A percentile compares a stretch with the other conserved stretches of the same genome.
Evolutionary conservation across 73 alveolate species (phyloP).

Genomic region (Stentor coeruleus): DNA sequence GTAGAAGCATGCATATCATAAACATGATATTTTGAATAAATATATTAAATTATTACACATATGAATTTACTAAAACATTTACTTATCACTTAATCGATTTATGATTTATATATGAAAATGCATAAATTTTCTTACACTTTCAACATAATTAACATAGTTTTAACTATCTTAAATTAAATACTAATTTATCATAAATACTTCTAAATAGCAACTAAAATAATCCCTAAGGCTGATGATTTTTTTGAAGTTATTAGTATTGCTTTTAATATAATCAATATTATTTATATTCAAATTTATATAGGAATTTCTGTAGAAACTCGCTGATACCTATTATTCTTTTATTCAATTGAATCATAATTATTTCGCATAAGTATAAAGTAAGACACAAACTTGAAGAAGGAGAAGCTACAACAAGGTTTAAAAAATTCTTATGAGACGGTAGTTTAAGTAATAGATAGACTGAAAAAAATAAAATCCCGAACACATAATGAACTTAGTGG

Average conservation of each 20-base stretch:
- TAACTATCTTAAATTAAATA: no score
- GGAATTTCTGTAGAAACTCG: constrained; percentile 9
- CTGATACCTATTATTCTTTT: background rate
- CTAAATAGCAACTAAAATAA: background rate
- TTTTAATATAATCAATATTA: no score
- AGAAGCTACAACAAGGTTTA: background rate
- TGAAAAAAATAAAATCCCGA: constrained; percentile 2
- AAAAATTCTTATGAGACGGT: constrained; percentile 12
- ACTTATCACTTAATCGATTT: background rate
- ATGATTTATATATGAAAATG: background rate
- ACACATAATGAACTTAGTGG: constrained; percentile 20
- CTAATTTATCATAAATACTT: no score
- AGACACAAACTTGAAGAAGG: background rate
- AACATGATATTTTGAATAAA: no score
- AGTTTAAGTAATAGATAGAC: background rate
- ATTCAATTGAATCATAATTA: background rate
- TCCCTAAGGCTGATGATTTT: background rate
- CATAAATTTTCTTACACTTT: background rate
- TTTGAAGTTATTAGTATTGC: background rate
- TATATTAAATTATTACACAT: no score
- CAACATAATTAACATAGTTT: no score
- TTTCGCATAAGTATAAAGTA: background rate
- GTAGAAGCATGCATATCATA: no score
- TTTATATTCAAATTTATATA: no score
- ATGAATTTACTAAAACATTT: background rate